Percentiles rank a stretch among this genome's conserved stretches.
Conservation (phyloP, 306 rosid genomes). For the Calophaca sinica region DNA sequence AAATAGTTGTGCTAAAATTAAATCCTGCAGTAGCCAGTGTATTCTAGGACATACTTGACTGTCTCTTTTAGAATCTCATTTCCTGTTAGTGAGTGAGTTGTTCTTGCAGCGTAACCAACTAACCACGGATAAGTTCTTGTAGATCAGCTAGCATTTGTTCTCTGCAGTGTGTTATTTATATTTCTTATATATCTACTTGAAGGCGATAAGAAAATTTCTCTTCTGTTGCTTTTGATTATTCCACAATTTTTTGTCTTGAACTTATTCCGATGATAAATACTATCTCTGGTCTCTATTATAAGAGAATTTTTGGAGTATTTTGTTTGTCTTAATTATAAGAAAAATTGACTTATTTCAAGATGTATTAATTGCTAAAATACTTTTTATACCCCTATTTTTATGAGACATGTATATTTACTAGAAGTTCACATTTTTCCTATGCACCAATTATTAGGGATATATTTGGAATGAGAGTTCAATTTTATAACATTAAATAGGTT, state of each 20-base stretch:
- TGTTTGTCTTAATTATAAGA: too few relatives aligned
- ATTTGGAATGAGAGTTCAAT: too few relatives aligned
- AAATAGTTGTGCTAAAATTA: constrained; percentile 15
- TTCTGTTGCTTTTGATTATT: constrained; percentile 27
- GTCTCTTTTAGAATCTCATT: constrained; percentile 28
- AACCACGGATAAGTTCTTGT: constrained; percentile 10
- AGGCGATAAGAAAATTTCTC: constrained; percentile 3
- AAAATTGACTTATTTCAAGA: too few relatives aligned
- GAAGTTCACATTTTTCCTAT: too few relatives aligned
- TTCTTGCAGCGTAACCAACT: constrained; percentile 22
- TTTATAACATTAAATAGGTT: too few relatives aligned
- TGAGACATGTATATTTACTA: too few relatives aligned
- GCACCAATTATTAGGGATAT: too few relatives aligned
- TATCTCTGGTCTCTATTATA: too few relatives aligned
- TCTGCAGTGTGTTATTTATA: constrained; percentile 1
- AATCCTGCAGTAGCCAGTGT: background rate
- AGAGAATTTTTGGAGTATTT: too few relatives aligned
- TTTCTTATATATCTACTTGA: constrained; percentile 30
- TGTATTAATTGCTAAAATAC: too few relatives aligned
- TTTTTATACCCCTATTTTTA: too few relatives aligned
- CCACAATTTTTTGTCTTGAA: constrained; percentile 4
- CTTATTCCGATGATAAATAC: background rate
- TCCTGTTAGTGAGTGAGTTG: constrained; percentile 4
- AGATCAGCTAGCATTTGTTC: constrained; percentile 7
- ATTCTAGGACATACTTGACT: constrained; percentile 24